Conservation (phyloP, 208 protist genomes). For the Porcisia deanei region DNA sequence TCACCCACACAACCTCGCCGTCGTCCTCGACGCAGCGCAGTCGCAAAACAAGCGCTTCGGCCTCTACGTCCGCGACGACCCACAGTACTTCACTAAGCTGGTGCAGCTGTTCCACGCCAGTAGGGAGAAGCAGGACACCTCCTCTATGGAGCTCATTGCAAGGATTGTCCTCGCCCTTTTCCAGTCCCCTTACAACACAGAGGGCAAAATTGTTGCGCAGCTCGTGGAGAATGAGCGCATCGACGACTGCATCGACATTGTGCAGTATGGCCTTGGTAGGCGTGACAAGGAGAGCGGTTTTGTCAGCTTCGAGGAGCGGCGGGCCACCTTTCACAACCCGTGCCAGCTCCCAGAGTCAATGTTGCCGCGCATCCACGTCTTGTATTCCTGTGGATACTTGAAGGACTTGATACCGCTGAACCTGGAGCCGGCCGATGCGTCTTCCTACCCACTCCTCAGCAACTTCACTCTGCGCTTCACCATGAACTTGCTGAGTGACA, state of each 20-base stretch:
- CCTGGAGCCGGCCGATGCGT: slow-evolving; percentile 72
- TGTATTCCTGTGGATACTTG: slow-evolving; percentile 69
- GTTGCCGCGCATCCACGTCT: slow-evolving; percentile 59
- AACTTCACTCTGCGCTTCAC: slow-evolving; percentile 59
- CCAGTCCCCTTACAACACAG: slow-evolving; percentile 62
- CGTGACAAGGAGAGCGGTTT: slow-evolving; percentile 60
- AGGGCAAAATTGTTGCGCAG: slow-evolving; percentile 72
- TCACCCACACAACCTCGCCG: slow-evolving; percentile 52
- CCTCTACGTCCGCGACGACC: slow-evolving; percentile 48
- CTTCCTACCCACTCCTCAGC: slow-evolving; percentile 53
- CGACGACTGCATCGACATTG: slow-evolving; percentile 74
- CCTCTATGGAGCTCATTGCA: slow-evolving; percentile 41
- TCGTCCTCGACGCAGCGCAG: slow-evolving; percentile 50
- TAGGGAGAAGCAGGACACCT: slow-evolving; percentile 32
- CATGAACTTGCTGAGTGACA: slow-evolving; percentile 59
- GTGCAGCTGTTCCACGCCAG: slow-evolving; percentile 50
- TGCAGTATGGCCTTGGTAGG: slow-evolving; percentile 76
- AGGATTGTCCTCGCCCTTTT: slow-evolving; percentile 59
- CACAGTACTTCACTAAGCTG: slow-evolving; percentile 56
- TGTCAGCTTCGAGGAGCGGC: slow-evolving; percentile 62
- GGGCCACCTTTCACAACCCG: slow-evolving; percentile 74
- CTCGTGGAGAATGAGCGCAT: slow-evolving; percentile 68
- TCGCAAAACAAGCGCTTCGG: slow-evolving; percentile 64
- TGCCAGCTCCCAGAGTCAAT: slow-evolving; percentile 50
- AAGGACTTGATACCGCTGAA: slow-evolving; percentile 75